Evolutionary conservation across 208 protist species (phyloP), one percentile per base, ranked within the genome.

Genomic region (Porcisia deanei): DNA sequence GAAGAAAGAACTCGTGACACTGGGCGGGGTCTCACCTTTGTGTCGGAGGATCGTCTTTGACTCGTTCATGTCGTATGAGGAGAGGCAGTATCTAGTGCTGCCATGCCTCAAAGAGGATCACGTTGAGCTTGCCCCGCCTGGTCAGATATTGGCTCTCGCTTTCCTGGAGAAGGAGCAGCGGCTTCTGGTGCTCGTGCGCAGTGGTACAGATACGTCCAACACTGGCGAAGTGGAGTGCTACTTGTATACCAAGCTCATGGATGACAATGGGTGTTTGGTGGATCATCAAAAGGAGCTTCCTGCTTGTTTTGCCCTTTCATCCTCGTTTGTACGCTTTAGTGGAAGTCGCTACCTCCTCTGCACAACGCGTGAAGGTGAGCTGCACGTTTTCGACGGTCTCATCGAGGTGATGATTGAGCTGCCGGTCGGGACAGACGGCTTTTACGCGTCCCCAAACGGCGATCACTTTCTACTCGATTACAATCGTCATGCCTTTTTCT

Each of bases 281-380:
- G 83, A 87, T 57, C 75, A 80, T 34, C 75, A 82, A n/a, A 82
- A 80, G 49, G 83, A 91, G 53, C 69, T 92, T n/a, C 90, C 88
- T 1, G 55, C 53, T 20, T 73, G 67, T 61, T 94, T 91, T 67
- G 85, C 74, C 12, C 70, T 61, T 3, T 54, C 76, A 8, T 82
- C 83, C 14, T 91, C 88, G 20, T 72, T 82, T 12, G 75, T 88
- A 4, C 67, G 66, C 1, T 92, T 94, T 72, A 72, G 85, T 43
- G 87, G 90, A 7, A 75, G 84, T 54, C 88, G 84, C 14, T 92
- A 88, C 73, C 83, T 94, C 41, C 45, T 81, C 16, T 89, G 87
- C 78, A 88, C 73, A 45, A 87, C 76, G 14, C 70, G 76, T 41
- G 85, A 90, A 61, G 88, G 82, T 37, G 77, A 79, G 10, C 57